phyloP scores from a whole-genome alignment of 108 stramenopile genomes.

The Nitzschia sp. region DNA sequence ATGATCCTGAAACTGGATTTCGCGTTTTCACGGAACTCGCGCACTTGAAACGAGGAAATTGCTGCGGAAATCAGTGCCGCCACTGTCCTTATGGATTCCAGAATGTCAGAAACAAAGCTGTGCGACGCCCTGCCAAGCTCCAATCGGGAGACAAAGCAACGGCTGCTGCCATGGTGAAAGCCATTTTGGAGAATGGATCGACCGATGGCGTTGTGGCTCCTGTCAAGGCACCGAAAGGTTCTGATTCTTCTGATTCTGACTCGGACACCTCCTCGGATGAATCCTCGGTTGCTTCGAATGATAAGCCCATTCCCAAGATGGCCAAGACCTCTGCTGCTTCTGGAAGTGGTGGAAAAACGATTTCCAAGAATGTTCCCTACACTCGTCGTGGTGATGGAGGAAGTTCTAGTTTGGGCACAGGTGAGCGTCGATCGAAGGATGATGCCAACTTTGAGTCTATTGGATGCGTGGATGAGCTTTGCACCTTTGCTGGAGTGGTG shows the following conservation, averaged over 20 bases:
- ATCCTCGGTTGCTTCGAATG: conserved; percentile 67
- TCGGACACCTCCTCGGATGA: conserved; percentile 80
- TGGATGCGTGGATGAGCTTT: conserved; percentile 86
- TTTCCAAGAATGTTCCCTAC: conserved; percentile 81
- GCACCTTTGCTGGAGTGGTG: conserved; percentile 71
- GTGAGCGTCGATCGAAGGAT: conserved; percentile 74
- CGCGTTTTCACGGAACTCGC: conserved; percentile 82
- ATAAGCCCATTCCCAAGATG: conserved; percentile 45
- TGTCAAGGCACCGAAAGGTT: not conserved
- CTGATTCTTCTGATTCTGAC: not conserved
- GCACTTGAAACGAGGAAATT: conserved; percentile 80
- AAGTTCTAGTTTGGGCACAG: conserved; percentile 71
- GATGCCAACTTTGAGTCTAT: conserved; percentile 76
- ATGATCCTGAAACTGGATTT: conserved; percentile 88
- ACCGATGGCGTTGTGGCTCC: not conserved
- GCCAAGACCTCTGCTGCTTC: not conserved
- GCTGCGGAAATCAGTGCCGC: conserved; percentile 89
- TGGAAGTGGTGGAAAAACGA: not conserved
- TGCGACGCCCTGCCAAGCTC: conserved; percentile 33
- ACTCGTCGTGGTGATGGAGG: conserved; percentile 73
- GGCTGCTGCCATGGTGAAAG: conserved; percentile 34
- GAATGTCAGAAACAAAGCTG: conserved; percentile 49
- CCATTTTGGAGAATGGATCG: conserved; percentile 11
- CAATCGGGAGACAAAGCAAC: conserved; percentile 51
- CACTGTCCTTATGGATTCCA: conserved; percentile 92